phyloP scores from a whole-genome alignment of 768 basidiomycete genomes.

The Boletus bicolor region DNA sequence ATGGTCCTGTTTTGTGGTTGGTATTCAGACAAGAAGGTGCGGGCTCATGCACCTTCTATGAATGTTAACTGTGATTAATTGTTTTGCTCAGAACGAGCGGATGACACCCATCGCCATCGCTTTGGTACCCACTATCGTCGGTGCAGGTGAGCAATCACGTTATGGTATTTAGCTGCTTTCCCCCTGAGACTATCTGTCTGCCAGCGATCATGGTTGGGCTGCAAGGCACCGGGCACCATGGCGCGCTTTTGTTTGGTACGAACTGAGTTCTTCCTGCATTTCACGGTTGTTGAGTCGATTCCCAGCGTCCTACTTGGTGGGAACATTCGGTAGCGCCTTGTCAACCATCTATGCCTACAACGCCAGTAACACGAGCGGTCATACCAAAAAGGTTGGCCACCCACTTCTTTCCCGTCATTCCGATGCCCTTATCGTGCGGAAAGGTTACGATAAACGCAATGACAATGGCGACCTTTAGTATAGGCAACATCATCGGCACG shows the following conservation, averaged over 20 bases:
- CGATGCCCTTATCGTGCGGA: conserved; percentile 4
- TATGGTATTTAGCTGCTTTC: not conserved
- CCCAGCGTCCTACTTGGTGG: conserved; percentile 46
- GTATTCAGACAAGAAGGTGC: conserved; percentile 63
- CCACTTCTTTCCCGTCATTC: not conserved
- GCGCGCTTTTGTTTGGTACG: conserved; percentile 53
- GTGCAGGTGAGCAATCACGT: conserved; percentile 38
- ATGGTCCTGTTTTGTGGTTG: conserved; percentile 56
- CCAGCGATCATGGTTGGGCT: conserved; percentile 53
- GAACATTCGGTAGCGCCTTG: conserved; percentile 58
- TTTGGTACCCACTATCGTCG: conserved; percentile 56
- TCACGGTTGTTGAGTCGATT: not conserved
- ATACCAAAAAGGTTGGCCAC: conserved; percentile 54
- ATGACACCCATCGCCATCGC: conserved; percentile 61
- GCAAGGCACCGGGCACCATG: conserved; percentile 46
- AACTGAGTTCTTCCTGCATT: not conserved
- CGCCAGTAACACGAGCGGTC: conserved; percentile 59
- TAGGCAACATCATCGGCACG: conserved; percentile 62
- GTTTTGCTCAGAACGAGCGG: conserved; percentile 44
- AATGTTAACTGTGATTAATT: not conserved
- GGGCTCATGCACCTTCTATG: not conserved
- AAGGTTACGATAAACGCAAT: conserved; percentile 58
- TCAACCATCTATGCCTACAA: conserved; percentile 63
- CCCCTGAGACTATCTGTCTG: not conserved
- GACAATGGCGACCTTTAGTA: conserved; percentile 51